Base-by-base conservation (phyloP, 306 rosid genomes). In the Luffa aegyptiaca region DNA sequence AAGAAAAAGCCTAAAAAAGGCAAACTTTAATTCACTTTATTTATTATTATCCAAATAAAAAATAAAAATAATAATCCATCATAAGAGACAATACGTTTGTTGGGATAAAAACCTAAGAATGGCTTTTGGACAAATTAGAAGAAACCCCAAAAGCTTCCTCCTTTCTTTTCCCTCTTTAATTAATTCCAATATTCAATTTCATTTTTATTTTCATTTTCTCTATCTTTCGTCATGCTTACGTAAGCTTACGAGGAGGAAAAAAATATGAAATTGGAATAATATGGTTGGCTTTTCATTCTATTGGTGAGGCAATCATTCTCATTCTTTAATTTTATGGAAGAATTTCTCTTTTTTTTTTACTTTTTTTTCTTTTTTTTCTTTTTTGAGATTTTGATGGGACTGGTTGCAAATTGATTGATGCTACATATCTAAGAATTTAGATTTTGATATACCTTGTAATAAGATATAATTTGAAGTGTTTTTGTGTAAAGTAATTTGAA, bases 121-220 rank as follows among this genome's bases (percentile, higher is more conserved):
- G 79, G 82, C 74, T 84, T 84, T 89, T 82, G 74, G 70, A 83
- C 44, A 62, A 62, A 62, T 62, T 62, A 62, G 10, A 81, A 74
- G 53, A 45, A 85, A 81, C 83, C 83, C 76, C 79, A 84, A 79
- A 45, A 77, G 76, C 62, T 73, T 58, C 80, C 66, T 59, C 78
- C 87, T 81, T 85, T 80, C 58, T 14, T 39, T 42, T 80, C 65
- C 8, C 8, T 37, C 49, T 68, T 84, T 88, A 89, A 87, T 66
- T 37, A 8, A 66, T 66, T 41, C 14, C 6, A 39, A 68, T 8
- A 68, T 68, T 18, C 45, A 18, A 64, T 64, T 64, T 14, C 10
- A 5, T 11, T 14, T 52, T 14, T 3, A 2, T 36, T 64, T 36
- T 14, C 21, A 13, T 36, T 70, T 21, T 13, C 56, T 45, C 36